Conservation (phyloP, 257 asterid species). For the Jacaranda mimosifolia region DNA sequence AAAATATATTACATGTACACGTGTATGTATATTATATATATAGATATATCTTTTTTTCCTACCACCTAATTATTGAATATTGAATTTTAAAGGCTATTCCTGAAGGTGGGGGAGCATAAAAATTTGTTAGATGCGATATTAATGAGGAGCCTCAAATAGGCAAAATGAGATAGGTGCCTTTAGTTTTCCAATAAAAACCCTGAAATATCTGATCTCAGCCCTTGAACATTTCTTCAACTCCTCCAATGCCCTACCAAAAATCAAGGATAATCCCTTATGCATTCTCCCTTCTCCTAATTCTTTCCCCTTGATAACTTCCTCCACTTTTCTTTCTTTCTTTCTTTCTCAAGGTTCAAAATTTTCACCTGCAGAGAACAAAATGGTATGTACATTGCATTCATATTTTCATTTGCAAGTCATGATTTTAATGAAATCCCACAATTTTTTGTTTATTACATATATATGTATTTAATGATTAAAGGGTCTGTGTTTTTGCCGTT, state of each 20-base stretch:
- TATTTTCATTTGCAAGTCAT: neutral
- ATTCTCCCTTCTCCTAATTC: constrained; percentile 27
- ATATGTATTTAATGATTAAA: no score
- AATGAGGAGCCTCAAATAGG: neutral
- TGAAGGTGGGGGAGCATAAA: no score
- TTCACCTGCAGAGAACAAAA: constrained; percentile 29
- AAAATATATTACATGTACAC: no score
- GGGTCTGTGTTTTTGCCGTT: no score
- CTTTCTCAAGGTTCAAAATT: constrained; percentile 25
- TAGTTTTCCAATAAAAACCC: constrained; percentile 35
- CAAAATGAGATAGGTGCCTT: constrained; percentile 1
- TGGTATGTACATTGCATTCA: constrained; percentile 38
- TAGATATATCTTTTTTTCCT: no score
- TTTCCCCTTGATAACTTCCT: constrained; percentile 25
- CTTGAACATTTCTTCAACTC: constrained; percentile 38
- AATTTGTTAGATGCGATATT: neutral
- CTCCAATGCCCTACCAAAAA: constrained; percentile 39
- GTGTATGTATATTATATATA: no score
- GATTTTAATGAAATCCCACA: neutral
- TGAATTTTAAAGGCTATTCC: no score
- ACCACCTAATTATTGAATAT: no score
- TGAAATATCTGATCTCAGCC: constrained; percentile 43
- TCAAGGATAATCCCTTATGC: constrained; percentile 43
- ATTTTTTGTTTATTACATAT: neutral
- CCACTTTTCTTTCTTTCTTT: constrained; percentile 18